Conservation (phyloP, 805 yeast species). For the Yarrowia yakushimensis region DNA sequence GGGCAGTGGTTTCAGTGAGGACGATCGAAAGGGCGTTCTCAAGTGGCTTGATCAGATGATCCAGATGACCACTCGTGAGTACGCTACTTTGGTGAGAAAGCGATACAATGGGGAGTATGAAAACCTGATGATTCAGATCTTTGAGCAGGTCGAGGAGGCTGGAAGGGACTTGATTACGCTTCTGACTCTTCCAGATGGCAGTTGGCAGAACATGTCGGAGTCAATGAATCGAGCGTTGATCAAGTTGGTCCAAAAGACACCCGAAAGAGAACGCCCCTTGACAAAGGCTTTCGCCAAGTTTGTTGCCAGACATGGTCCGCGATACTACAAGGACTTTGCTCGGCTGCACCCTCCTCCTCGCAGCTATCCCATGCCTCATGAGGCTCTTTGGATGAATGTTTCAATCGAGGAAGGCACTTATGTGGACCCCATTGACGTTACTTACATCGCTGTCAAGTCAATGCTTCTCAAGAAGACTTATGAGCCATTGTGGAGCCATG, state of each 20-base stretch:
- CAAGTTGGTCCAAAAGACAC: neutral
- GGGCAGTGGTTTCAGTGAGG: neutral
- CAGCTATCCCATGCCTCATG: neutral
- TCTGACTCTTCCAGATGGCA: neutral
- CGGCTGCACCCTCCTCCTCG: neutral
- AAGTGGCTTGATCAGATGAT: conserved; percentile 5
- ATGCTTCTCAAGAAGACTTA: neutral
- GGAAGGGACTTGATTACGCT: neutral
- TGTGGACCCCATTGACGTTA: neutral
- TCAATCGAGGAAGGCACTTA: neutral
- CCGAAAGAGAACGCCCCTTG: neutral
- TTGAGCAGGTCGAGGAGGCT: conserved; percentile 1
- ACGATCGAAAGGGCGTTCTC: neutral
- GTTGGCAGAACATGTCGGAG: conserved; percentile 5
- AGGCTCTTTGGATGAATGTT: conserved; percentile 2
- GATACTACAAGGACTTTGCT: conserved; percentile 3
- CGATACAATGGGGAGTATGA: neutral
- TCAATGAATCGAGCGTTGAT: neutral
- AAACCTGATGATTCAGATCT: neutral
- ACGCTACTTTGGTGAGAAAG: neutral
- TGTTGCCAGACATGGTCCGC: neutral
- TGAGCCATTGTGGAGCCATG: neutral
- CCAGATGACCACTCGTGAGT: neutral
- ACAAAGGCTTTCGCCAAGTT: neutral
- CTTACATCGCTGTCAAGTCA: conserved; percentile 10